These are phyloP conservation scores for Penicillium sp. DNA, from an alignment of 2,329 filamentous ascomycete species.

Conservation along the genomic window DNA sequence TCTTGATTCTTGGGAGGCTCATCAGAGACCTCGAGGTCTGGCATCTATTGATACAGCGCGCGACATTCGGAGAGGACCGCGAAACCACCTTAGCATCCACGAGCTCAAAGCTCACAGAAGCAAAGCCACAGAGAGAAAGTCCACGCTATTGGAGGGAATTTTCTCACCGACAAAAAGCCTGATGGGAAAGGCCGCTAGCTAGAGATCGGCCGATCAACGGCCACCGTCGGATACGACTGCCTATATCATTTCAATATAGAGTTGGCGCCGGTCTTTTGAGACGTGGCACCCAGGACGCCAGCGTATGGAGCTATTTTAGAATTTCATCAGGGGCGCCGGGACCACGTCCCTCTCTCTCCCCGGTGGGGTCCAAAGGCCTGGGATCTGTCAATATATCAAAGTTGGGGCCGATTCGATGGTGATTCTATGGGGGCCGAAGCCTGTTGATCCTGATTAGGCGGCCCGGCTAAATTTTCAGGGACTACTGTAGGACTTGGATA, in stretches of 20 bases:
- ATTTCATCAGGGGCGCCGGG: neutral
- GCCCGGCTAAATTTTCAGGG: neutral
- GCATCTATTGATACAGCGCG: too few species aligned
- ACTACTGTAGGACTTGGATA: constrained; percentile 8
- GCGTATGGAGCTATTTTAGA: neutral
- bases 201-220: constrained; percentile 11
- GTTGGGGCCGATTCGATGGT: neutral
- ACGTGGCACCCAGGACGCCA: neutral
- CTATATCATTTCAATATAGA: constrained; percentile 4
- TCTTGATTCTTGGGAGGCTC: too few species aligned
- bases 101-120: too few species aligned
- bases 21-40: too few species aligned
- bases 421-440: neutral
- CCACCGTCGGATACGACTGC: constrained; percentile 11
- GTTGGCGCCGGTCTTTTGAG: constrained; percentile 15
- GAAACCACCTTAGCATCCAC: neutral
- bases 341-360: neutral
- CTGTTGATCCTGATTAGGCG: neutral
- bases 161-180: constrained; percentile 2
- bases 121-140: neutral
- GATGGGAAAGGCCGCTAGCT: neutral
- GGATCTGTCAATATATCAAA: constrained; percentile 1
- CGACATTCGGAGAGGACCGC: neutral
- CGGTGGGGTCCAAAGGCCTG: neutral
- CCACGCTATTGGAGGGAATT: neutral